Conservation (phyloP, 805 yeast genomes). For the Sugiyamaella smithiae region DNA sequence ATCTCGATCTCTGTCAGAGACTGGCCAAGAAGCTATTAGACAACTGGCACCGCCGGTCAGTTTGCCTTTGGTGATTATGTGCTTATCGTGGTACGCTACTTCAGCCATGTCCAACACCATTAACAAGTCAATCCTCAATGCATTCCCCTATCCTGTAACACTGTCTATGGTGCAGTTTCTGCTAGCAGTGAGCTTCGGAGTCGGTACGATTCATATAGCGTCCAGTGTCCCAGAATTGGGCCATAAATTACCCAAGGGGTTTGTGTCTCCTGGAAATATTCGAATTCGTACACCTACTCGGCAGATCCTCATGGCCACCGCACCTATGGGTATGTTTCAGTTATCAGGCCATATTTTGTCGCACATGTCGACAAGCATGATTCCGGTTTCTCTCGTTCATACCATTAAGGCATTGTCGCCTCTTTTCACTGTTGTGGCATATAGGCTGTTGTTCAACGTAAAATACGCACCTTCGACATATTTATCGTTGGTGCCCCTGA, state of each 20-base stretch:
- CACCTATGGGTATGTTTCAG: conserved; percentile 95
- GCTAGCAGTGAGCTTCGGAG: conserved; percentile 62
- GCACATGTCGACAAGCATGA: conserved; percentile 85
- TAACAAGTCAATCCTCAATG: conserved; percentile 69
- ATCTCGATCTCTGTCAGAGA: conserved; percentile 24
- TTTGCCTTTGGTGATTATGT: conserved; percentile 50
- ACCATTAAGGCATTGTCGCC: conserved; percentile 93
- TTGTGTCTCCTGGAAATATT: conserved; percentile 28
- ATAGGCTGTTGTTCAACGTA: conserved; percentile 57
- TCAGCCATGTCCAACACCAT: conserved; percentile 81
- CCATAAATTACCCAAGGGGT: conserved; percentile 37
- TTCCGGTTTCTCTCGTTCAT: conserved; percentile 94
- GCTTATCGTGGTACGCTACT: conserved; percentile 74
- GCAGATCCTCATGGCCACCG: conserved; percentile 43
- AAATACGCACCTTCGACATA: conserved; percentile 66
- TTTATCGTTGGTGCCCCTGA: conserved; percentile 71
- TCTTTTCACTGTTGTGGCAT: conserved; percentile 77
- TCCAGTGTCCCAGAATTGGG: conserved; percentile 32
- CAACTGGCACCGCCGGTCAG: conserved; percentile 42
- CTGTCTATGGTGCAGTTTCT: conserved; percentile 85
- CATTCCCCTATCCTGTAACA: conserved; percentile 78
- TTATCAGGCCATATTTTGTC: conserved; percentile 87
- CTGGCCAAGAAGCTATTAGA: conserved; percentile 36
- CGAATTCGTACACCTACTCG: conserved; percentile 29
- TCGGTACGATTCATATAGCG: conserved; percentile 42